Evolutionary conservation across 1,284 basidiomycete species (phyloP), one percentile per base, ranked within the genome.

Genomic region (Sporisorium sorghi): DNA sequence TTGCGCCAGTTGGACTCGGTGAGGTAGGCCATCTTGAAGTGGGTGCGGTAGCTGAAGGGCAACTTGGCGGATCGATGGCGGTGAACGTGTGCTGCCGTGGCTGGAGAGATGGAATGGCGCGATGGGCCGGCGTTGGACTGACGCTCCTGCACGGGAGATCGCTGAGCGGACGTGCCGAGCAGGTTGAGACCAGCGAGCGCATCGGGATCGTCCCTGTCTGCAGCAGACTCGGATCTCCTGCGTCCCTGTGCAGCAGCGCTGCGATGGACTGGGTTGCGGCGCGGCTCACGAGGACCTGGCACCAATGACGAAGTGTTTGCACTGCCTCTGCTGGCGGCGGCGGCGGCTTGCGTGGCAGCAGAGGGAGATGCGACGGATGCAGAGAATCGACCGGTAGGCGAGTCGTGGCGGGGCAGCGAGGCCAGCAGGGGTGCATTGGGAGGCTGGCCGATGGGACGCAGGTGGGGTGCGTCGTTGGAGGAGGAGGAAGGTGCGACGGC

Each of bases 1-100:
- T 88, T 87, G 11, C 91, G 88, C 94, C 95, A 97, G 82, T 94
- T 94, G 37, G 89, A 89, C 83, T 92, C 81, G 56, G 91, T 92
- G 17, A 90, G 87, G 82, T 92, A 93, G 5, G 91, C 90, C 44
- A 88, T 86, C 80, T 91, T 91, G 87, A 94, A 97, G 81, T 93
- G 89, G 58, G 86, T 86, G 58, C 89, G 88, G 83, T 90, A 91
- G 7, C 90, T 90, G 73, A 89, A 88, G 11, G 75, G 73, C 59
- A 76, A 12, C 43, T 64, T 75, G 32, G 62, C 67, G 8, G 67
- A 71, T 40, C 67, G 67, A 44, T 64, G 57, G 35, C 57, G 67
- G 10, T 64, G 67, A 15, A 52, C 19, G 19, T 60, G 61, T 10
- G 54, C 49, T 19, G 61, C 57, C 19, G 61, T 53, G 5, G 67